phyloP scores from a whole-genome alignment of 2,329 filamentous ascomycete species.

The Diaporthe australafricana region DNA sequence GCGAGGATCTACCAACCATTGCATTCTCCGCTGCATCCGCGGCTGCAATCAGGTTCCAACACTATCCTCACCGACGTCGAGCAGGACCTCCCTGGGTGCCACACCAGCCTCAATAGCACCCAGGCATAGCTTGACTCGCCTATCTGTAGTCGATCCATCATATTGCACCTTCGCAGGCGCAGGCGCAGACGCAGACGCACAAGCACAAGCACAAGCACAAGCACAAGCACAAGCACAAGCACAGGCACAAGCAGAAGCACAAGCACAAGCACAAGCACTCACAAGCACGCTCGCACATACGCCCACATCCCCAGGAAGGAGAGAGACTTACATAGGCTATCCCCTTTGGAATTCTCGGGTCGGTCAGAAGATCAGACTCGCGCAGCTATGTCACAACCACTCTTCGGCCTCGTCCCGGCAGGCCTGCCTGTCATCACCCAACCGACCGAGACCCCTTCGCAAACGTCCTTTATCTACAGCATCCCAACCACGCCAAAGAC shows the following conservation, averaged over 20 bases:
- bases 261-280: background rate
- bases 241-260: too few relatives aligned
- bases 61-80: slow-evolving; percentile 24
- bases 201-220: background rate
- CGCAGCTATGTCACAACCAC: slow-evolving; percentile 55
- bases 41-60: background rate
- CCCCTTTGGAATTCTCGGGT: background rate
- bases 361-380: slow-evolving; percentile 1
- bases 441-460: slow-evolving; percentile 64
- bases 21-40: slow-evolving; percentile 13
- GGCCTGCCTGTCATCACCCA: slow-evolving; percentile 67
- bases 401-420: slow-evolving; percentile 71
- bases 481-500: slow-evolving; percentile 58
- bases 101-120: background rate
- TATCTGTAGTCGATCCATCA: slow-evolving; percentile 20
- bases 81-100: background rate
- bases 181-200: background rate
- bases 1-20: slow-evolving; percentile 2
- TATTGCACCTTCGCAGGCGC: background rate
- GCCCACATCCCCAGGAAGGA: background rate
- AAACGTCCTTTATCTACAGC: slow-evolving; percentile 67
- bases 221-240: background rate
- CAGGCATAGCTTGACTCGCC: background rate
- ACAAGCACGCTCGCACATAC: background rate
- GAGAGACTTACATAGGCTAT: background rate